These are phyloP conservation scores for Aquilaria malaccensis DNA, from an alignment of 345 rosid genomes.

Conservation along the genomic window DNA sequence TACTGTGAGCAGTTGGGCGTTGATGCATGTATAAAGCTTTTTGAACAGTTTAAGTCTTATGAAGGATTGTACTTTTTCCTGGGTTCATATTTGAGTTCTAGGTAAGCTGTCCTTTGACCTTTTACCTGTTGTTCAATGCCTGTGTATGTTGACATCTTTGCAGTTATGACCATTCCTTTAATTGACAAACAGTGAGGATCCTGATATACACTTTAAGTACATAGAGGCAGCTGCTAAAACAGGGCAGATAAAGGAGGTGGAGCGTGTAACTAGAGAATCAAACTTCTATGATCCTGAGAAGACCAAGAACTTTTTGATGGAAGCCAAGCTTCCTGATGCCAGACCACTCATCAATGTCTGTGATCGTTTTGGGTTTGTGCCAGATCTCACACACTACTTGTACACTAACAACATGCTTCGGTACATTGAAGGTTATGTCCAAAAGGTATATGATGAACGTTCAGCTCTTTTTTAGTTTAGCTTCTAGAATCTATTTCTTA, in stretches of 20 bases:
- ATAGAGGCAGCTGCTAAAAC: constrained; percentile 98
- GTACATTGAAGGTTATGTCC: constrained; percentile 98
- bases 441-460: constrained; percentile 55
- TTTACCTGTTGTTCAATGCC: too few relatives aligned
- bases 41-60: constrained; percentile 97
- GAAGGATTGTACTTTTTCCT: constrained; percentile 98
- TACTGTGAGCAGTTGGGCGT: constrained; percentile 96
- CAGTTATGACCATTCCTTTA: not conserved
- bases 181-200: constrained; percentile 73
- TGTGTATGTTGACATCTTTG: too few relatives aligned
- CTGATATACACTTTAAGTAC: constrained; percentile 96
- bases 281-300: constrained; percentile 94
- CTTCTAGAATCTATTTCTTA: too few relatives aligned
- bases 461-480: not conserved
- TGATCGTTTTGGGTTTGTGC: constrained; percentile 96
- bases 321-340: constrained; percentile 99
- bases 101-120: constrained; percentile 32
- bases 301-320: constrained; percentile 96
- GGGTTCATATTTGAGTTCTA: constrained; percentile 94
- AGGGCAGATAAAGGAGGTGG: constrained; percentile 96
- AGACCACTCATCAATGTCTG: constrained; percentile 96
- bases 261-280: constrained; percentile 98
- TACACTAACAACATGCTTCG: constrained; percentile 93
- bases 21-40: constrained; percentile 87
- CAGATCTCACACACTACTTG: constrained; percentile 95